A percentile compares a stretch with the other conserved stretches of the same genome.
phyloP scores from a whole-genome alignment of 2,329 filamentous ascomycete genomes.

The Septoria linicola region DNA sequence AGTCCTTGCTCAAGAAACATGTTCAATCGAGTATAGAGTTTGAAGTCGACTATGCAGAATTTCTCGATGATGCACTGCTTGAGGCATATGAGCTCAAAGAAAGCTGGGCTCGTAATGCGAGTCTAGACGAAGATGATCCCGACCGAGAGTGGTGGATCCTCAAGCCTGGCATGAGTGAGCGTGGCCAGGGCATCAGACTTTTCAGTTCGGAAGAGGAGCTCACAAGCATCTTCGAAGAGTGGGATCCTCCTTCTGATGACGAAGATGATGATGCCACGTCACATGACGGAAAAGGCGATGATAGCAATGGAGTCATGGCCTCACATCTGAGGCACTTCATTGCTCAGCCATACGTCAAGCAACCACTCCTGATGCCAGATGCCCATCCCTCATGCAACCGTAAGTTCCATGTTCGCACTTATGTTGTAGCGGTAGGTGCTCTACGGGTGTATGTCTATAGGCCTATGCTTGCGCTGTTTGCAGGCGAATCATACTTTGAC shows the following conservation, averaged over 20 bases:
- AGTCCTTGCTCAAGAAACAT: slow-evolving; percentile 65
- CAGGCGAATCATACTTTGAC: slow-evolving; percentile 67
- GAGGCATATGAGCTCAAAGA: slow-evolving; percentile 81
- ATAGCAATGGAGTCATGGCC: slow-evolving; percentile 65
- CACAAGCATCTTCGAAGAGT: slow-evolving; percentile 84
- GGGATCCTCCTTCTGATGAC: slow-evolving; percentile 74
- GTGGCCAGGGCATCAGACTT: slow-evolving; percentile 86
- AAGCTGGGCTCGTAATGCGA: slow-evolving; percentile 69
- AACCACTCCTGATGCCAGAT: slow-evolving; percentile 66
- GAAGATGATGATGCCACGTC: slow-evolving; percentile 54
- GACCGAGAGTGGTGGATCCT: slow-evolving; percentile 88
- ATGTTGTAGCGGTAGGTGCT: slow-evolving; percentile 77
- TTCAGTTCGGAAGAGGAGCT: slow-evolving; percentile 84
- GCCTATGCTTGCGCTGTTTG: slow-evolving; percentile 91
- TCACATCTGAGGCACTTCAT: slow-evolving; percentile 95
- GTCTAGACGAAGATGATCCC: slow-evolving; percentile 34
- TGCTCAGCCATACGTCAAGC: slow-evolving; percentile 90
- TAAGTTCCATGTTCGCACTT: slow-evolving; percentile 94
- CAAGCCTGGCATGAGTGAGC: slow-evolving; percentile 96
- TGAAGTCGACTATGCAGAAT: slow-evolving; percentile 95
- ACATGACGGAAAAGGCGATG: slow-evolving; percentile 28
- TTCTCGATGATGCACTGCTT: slow-evolving; percentile 86
- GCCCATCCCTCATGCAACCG: slow-evolving; percentile 55
- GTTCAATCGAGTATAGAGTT: slow-evolving; percentile 80
- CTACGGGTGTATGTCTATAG: slow-evolving; percentile 82